Conservation (phyloP, 176 grass and related monocot species). For the Saccharum officinarum region DNA sequence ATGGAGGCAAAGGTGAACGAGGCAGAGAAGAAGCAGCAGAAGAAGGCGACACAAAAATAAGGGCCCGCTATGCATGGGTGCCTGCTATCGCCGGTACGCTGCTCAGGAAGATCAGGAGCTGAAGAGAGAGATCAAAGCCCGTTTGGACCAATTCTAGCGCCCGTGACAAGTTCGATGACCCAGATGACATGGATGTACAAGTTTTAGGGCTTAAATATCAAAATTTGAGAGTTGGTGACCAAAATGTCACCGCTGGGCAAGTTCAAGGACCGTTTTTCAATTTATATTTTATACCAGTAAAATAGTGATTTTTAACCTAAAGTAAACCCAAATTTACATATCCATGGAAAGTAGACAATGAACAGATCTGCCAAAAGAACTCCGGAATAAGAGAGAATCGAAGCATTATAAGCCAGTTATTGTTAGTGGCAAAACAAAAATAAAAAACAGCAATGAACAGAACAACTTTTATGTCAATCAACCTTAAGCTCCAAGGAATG, state of each 20-base stretch:
- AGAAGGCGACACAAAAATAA: not conserved
- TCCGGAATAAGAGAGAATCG: not conserved
- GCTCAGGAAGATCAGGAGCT: not conserved
- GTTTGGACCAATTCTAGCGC: not conserved
- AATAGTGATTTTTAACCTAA: not conserved
- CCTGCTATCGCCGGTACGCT: not conserved
- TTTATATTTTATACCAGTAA: not conserved
- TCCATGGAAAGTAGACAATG: not conserved
- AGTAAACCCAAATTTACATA: not conserved
- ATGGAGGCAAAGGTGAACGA: not conserved
- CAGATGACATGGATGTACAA: not conserved
- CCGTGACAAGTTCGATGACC: not conserved
- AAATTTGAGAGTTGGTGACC: not conserved
- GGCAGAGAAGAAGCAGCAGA: not conserved
- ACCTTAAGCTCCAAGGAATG: not conserved
- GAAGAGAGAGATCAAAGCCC: not conserved
- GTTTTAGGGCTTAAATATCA: not conserved
- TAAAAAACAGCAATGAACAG: not conserved
- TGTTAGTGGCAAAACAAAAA: not conserved
- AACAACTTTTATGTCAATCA: constrained; percentile 1
- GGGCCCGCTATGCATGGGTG: not conserved
- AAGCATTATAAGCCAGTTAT: not conserved
- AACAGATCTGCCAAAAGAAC: not conserved
- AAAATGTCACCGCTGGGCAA: not conserved
- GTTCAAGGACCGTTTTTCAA: not conserved